Conservation (phyloP, 192 early-diverging fungal species). For the Backusella parvicylindrica region DNA sequence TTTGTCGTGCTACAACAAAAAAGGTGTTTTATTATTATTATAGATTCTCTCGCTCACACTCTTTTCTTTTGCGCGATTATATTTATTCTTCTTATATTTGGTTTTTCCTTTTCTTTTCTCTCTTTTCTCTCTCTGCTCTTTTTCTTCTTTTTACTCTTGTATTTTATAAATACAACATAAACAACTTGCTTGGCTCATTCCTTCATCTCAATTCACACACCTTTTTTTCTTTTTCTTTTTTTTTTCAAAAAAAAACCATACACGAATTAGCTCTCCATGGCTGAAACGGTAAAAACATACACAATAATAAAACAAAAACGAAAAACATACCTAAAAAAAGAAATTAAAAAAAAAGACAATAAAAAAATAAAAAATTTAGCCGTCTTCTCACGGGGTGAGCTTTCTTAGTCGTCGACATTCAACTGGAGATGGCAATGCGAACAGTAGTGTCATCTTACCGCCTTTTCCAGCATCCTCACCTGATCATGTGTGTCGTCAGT, state of each 20-base stretch:
- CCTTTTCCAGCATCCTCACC: constrained; percentile 29
- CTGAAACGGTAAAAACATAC: neutral
- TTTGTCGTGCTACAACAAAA: neutral
- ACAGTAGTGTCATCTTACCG: constrained; percentile 8
- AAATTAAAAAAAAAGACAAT: neutral
- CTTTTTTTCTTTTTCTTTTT: neutral
- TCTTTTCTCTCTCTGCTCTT: neutral
- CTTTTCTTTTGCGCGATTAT: neutral
- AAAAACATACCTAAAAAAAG: neutral
- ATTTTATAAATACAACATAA: neutral
- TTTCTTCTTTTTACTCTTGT: neutral
- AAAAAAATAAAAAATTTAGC: constrained; percentile 6
- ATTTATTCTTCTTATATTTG: neutral
- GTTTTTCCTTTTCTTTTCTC: neutral
- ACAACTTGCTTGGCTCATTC: neutral
- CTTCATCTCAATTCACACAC: neutral
- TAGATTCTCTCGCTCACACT: neutral
- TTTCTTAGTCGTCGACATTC: constrained; percentile 14
- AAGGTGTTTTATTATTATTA: constrained; percentile 6
- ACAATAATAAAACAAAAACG: neutral
- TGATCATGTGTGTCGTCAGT: constrained; percentile 43
- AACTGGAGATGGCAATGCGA: neutral
- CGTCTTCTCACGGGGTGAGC: neutral
- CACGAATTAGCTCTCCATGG: neutral
- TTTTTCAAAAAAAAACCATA: too few relatives aligned